Evolutionary conservation across 257 asterid genomes (phyloP), one percentile per base, ranked within the genome.

Genomic region (Jacaranda mimosifolia): DNA sequence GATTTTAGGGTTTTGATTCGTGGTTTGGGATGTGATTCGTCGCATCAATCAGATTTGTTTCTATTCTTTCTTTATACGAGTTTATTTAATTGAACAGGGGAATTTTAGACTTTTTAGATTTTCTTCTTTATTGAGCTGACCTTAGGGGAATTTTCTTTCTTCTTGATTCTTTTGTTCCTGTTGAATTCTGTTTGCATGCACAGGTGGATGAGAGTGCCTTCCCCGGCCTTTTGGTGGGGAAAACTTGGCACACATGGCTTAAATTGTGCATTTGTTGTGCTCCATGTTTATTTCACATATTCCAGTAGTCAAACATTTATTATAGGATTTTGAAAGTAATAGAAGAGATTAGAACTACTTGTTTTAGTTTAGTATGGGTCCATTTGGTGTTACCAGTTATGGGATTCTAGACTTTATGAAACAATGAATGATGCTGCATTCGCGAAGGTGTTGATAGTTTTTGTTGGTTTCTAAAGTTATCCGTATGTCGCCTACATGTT

Each of bases 1-100:
- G 17, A 49, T 26, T 19, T 35, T 53, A 17, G 17, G 52, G 39
- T 81, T 72, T 63, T 63, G 53, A 45, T 69, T 53, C 15, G 36
- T 46, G 35, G 51, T 48, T 52, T 45, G 13, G 60, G 13, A 40
- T 68, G 26, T 52, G 48, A 42, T 62, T 43, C 62, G 9, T 9
- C n/a, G 38, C 49, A 58, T 43, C 42, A 12, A 18, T 42, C 40
- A n/a, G 55, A 45, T 43, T 3, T 46, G 10, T 10, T 69, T 18
- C 58, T 3, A 3, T 39, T 18, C 3, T 11, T 46, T 8, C 8
- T 46, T 13, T 1, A 6, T 13, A 21, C 76, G 45, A 53, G 53
- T 48, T 77, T 42, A 58, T 74, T 58, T 57, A 17, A 68, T 8
- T 66, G 39, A 14, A 26, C 45, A 46, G 43, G 49, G 15, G 21